Evolutionary conservation across 2,329 filamentous ascomycete species (phyloP).

Genomic region (Lasiodiplodia sp.): DNA sequence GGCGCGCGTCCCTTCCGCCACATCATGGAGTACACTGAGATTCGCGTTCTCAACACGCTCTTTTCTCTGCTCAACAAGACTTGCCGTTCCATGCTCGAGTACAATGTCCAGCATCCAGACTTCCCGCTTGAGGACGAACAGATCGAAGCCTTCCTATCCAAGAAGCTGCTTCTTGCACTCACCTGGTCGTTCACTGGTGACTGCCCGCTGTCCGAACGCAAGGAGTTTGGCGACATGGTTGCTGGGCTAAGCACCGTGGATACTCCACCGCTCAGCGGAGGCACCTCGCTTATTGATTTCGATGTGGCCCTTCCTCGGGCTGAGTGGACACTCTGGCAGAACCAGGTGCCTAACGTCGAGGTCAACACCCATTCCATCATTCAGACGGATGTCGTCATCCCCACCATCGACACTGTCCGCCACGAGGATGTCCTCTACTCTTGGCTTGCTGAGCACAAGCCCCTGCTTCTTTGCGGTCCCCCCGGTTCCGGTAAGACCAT

Average conservation of each 20-base stretch:
- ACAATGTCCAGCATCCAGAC: slow-evolving; percentile 92
- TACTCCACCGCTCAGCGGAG: slow-evolving; percentile 78
- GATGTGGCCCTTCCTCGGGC: slow-evolving; percentile 86
- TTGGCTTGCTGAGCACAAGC: slow-evolving; percentile 98
- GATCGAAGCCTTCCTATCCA: slow-evolving; percentile 86
- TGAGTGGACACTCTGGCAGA: slow-evolving; percentile 94
- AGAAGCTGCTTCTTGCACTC: slow-evolving; percentile 89
- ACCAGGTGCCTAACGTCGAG: slow-evolving; percentile 90
- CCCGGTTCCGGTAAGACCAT: slow-evolving; percentile 99
- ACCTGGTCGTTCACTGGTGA: slow-evolving; percentile 98
- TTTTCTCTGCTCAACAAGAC: slow-evolving; percentile 97
- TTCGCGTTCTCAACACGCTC: slow-evolving; percentile 87
- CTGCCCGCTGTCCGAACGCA: slow-evolving; percentile 86
- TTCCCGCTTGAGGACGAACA: slow-evolving; percentile 92
- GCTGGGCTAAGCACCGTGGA: slow-evolving; percentile 85
- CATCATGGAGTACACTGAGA: slow-evolving; percentile 97
- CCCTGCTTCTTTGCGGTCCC: slow-evolving; percentile 92
- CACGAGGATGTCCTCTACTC: slow-evolving; percentile 99
- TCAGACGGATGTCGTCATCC: slow-evolving; percentile 98
- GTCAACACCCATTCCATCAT: slow-evolving; percentile 98
- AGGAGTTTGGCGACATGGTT: slow-evolving; percentile 85
- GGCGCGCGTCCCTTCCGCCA: slow-evolving; percentile 82
- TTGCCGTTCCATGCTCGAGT: slow-evolving; percentile 90
- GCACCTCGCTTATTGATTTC: slow-evolving; percentile 91
- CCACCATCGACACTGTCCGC: slow-evolving; percentile 93